Evolutionary conservation across 257 asterid species (phyloP).

Genomic region (Nicotiana sylvestris): DNA sequence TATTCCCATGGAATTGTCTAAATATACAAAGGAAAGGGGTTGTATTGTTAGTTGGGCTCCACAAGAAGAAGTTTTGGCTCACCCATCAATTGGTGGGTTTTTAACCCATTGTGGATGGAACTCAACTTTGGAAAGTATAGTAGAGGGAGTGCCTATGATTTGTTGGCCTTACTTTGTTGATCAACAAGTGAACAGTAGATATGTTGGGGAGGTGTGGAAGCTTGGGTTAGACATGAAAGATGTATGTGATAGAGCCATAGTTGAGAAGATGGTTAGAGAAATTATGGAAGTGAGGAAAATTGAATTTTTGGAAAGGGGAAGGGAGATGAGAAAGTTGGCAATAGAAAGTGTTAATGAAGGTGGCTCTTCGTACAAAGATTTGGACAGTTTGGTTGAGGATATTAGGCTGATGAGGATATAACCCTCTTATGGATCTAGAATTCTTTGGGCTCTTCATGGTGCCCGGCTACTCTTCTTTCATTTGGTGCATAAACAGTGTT

Average conservation of each 20-base stretch:
- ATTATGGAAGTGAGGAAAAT: constrained; percentile 4
- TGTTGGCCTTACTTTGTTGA: constrained; percentile 14
- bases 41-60: constrained; percentile 15
- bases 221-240: constrained; percentile 20
- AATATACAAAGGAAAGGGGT: constrained; percentile 1
- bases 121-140: background rate
- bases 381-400: background rate
- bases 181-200: constrained; percentile 10
- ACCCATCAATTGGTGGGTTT: constrained; percentile 10
- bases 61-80: constrained; percentile 15
- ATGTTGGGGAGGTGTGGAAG: constrained; percentile 14
- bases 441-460: too few species aligned
- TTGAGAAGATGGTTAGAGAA: constrained; percentile 10
- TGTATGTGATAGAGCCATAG: constrained; percentile 9
- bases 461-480: too few species aligned
- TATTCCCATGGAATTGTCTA: background rate
- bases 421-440: too few species aligned
- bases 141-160: background rate
- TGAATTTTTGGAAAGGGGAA: background rate
- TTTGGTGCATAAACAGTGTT: too few species aligned
- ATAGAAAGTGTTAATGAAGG: background rate
- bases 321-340: background rate
- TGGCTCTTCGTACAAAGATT: constrained; percentile 7
- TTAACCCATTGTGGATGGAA: constrained; percentile 20
- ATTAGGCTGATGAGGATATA: background rate